Conservation (phyloP, 176 grass and related monocot species). For the Aechmea fasciata region DNA sequence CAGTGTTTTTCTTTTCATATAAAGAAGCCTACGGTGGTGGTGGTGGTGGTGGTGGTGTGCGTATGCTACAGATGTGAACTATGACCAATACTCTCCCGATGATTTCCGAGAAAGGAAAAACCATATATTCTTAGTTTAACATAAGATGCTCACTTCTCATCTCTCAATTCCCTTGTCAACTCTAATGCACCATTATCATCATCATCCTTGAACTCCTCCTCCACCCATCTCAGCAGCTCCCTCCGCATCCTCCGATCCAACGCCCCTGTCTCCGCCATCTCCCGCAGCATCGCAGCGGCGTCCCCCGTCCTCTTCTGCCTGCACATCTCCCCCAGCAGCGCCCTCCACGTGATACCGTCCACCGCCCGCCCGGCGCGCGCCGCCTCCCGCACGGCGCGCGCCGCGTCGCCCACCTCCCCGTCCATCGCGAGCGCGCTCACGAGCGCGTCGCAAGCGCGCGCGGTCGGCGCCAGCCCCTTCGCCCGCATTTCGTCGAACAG, state of each 20-base stretch:
- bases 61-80: no score
- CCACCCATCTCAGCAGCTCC: slow-evolving; percentile 28
- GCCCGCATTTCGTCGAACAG: slow-evolving; percentile 47
- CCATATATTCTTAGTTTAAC: neutral
- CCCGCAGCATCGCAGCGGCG: slow-evolving; percentile 24
- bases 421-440: slow-evolving; percentile 50
- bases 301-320: slow-evolving; percentile 28
- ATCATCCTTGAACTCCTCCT: slow-evolving; percentile 18
- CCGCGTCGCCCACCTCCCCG: slow-evolving; percentile 31
- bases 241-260: slow-evolving; percentile 17
- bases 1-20: no score
- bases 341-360: slow-evolving; percentile 41
- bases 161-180: neutral
- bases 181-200: neutral
- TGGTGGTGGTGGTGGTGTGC: no score
- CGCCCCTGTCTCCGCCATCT: slow-evolving; percentile 43
- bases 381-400: slow-evolving; percentile 51
- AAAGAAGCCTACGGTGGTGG: no score
- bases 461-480: slow-evolving; percentile 25
- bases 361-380: slow-evolving; percentile 32
- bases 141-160: neutral
- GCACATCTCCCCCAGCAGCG: slow-evolving; percentile 39
- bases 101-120: neutral
- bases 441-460: slow-evolving; percentile 41
- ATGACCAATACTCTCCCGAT: no score